Evolutionary conservation across 345 rosid species (phyloP).

Genomic region (Combretum micranthum): DNA sequence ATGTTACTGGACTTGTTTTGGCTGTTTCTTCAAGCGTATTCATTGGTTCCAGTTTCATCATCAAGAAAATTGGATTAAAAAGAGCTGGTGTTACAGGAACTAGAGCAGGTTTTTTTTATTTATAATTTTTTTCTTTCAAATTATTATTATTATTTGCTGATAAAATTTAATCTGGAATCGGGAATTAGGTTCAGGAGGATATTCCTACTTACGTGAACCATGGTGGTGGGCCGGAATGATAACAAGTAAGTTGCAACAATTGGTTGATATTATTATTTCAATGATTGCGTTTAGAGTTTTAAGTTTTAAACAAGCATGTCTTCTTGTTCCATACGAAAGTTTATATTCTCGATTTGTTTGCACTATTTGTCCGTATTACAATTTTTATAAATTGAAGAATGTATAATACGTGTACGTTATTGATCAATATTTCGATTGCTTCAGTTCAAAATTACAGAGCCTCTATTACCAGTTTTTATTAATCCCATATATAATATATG

Average conservation of each 20-base stretch:
- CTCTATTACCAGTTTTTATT: too few species aligned
- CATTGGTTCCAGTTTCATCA: conserved; percentile 87
- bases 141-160: not conserved
- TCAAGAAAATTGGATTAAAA: conserved; percentile 84
- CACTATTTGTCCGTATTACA: too few species aligned
- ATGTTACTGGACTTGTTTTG: conserved; percentile 68
- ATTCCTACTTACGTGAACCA: conserved; percentile 74
- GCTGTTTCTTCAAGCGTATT: conserved; percentile 86
- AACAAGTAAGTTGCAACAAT: conserved; percentile 43
- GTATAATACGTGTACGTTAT: too few species aligned
- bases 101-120: conserved; percentile 48
- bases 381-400: too few species aligned
- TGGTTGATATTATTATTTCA: not conserved
- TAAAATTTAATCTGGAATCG: conserved; percentile 1
- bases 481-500: too few species aligned
- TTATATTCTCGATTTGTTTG: too few species aligned
- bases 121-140: not conserved
- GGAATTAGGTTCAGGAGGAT: conserved; percentile 60
- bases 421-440: too few species aligned
- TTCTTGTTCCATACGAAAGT: too few species aligned
- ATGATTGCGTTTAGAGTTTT: not conserved
- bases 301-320: not conserved
- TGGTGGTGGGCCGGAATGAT: conserved; percentile 99
- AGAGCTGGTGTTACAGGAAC: conserved; percentile 58
- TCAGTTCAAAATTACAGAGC: too few species aligned